Evolutionary conservation across 2,329 filamentous ascomycete genomes (phyloP).

Genomic region (Pseudogymnoascus sp.): DNA sequence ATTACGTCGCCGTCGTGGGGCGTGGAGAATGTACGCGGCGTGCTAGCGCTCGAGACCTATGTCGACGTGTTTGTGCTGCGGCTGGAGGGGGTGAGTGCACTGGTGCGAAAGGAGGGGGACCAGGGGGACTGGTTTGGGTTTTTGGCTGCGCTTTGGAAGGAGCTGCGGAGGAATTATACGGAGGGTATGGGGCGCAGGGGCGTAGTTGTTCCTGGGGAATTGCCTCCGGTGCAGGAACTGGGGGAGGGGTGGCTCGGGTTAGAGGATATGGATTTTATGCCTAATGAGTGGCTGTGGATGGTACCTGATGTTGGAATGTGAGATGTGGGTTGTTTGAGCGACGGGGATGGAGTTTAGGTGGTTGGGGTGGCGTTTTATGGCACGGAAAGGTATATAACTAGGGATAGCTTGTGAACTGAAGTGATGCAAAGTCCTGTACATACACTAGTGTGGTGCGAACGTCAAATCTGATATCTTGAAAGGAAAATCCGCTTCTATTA

Average conservation of each 20-base stretch:
- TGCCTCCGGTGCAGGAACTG: not conserved
- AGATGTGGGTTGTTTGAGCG: not conserved
- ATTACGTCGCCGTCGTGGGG: slow-evolving; percentile 9
- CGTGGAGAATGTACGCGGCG: slow-evolving; percentile 2
- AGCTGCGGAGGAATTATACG: slow-evolving; percentile 5
- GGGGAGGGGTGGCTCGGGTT: not conserved
- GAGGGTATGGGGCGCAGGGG: not conserved
- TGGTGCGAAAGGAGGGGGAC: not conserved
- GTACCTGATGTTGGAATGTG: not conserved
- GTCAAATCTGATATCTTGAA: not conserved
- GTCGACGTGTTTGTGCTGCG: slow-evolving; percentile 8
- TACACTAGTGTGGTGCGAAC: not conserved
- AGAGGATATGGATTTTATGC: slow-evolving; percentile 7
- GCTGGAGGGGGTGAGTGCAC: not conserved
- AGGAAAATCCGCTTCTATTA: not conserved
- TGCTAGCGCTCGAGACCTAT: slow-evolving; percentile 8
- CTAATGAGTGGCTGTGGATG: slow-evolving; percentile 9
- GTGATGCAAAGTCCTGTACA: not conserved
- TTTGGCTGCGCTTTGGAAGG: slow-evolving; percentile 3
- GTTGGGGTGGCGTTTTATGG: not conserved
- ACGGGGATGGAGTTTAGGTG: not conserved
- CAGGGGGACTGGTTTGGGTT: slow-evolving; percentile 7
- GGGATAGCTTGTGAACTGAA: not conserved
- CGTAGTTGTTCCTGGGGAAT: not conserved
- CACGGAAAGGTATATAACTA: not conserved